phyloP scores from a whole-genome alignment of 2,329 filamentous ascomycete species.

The Fusarium domesticum region DNA sequence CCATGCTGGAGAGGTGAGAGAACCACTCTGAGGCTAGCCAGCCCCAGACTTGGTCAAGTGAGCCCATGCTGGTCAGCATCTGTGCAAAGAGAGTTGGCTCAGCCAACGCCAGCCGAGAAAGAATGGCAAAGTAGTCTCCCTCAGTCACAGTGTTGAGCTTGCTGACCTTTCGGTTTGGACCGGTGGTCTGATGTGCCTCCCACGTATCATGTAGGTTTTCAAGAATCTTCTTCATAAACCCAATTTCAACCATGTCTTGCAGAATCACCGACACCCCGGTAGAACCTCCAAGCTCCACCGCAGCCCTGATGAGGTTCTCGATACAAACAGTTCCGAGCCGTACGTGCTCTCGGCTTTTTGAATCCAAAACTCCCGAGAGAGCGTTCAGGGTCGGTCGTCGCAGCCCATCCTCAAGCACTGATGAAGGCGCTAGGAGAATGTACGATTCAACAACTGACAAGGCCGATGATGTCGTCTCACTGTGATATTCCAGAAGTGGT shows the following conservation, averaged over 20 bases:
- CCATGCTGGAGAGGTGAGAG: conserved; percentile 64
- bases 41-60: conserved; percentile 51
- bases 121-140: conserved; percentile 79
- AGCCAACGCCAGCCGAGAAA: conserved; percentile 73
- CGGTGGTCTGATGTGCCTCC: conserved; percentile 76
- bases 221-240: conserved; percentile 62
- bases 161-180: conserved; percentile 68
- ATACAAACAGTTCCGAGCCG: conserved; percentile 58
- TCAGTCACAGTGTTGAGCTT: conserved; percentile 73
- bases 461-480: conserved; percentile 59
- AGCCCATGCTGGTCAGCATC: conserved; percentile 48
- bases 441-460: conserved; percentile 68
- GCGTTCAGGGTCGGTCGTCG: conserved; percentile 50
- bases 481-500: conserved; percentile 64
- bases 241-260: conserved; percentile 61
- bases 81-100: conserved; percentile 67
- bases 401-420: conserved; percentile 57
- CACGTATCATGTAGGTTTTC: conserved; percentile 64
- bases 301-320: conserved; percentile 63
- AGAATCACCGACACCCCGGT: conserved; percentile 61
- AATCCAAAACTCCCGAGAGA: conserved; percentile 49
- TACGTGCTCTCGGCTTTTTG: conserved; percentile 55
- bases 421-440: conserved; percentile 65
- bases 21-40: conserved; percentile 67
- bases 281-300: conserved; percentile 59